A percentile compares a stretch with the other conserved stretches of the same genome.
Evolutionary conservation across 805 yeast species (phyloP).

Genomic region (Wickerhamiella nectarea): DNA sequence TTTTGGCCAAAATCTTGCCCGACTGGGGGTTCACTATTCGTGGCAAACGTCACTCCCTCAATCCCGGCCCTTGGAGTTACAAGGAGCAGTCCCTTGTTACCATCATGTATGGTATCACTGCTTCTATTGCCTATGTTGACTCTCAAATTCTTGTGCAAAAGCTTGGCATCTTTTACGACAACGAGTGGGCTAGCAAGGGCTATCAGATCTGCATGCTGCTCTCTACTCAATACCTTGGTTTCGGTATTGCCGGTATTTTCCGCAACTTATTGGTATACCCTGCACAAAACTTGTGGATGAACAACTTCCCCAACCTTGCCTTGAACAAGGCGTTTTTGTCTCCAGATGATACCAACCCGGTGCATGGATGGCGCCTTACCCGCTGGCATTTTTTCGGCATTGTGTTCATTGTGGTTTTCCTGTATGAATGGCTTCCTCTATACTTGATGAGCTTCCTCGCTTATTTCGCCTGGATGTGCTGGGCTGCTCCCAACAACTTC

Average conservation of each 20-base stretch:
- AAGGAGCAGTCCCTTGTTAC: slow-evolving; percentile 31
- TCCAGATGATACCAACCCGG: slow-evolving; percentile 21
- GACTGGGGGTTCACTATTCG: slow-evolving; percentile 31
- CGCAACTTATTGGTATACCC: slow-evolving; percentile 36
- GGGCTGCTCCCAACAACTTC: slow-evolving; percentile 43
- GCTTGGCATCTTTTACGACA: slow-evolving; percentile 23
- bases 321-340: slow-evolving; percentile 32
- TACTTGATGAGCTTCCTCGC: slow-evolving; percentile 49
- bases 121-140: slow-evolving; percentile 14
- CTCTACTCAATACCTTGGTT: slow-evolving; percentile 42
- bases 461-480: slow-evolving; percentile 48
- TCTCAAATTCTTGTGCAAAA: slow-evolving; percentile 19
- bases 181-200: slow-evolving; percentile 28
- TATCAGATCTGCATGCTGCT: slow-evolving; percentile 35
- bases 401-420: slow-evolving; percentile 32
- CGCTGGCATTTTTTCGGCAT: slow-evolving; percentile 38
- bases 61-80: slow-evolving; percentile 49
- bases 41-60: slow-evolving; percentile 33
- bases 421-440: slow-evolving; percentile 58
- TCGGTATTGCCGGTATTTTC: slow-evolving; percentile 42
- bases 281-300: slow-evolving; percentile 29
- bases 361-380: slow-evolving; percentile 48
- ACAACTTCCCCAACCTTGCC: slow-evolving; percentile 45
- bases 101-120: slow-evolving; percentile 14
- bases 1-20: slow-evolving; percentile 33